Base-by-base conservation (phyloP, 495 filamentous ascomycete species). In the Trichoderma erinaceum region DNA sequence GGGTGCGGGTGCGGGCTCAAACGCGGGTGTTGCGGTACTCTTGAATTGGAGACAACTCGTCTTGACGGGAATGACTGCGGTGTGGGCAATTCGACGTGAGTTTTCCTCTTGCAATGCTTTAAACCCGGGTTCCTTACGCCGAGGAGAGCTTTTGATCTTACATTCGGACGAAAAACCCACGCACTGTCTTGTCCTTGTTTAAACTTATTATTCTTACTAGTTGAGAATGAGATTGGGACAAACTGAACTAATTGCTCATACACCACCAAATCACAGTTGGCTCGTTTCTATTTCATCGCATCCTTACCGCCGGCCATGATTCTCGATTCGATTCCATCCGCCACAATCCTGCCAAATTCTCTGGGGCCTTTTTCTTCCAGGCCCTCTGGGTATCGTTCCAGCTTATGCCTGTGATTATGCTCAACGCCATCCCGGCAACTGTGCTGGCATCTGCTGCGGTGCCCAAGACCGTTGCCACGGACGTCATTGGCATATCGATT, bases 21-120 rank as follows among this genome's bases (percentile, higher is more conserved):
- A 71, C 7, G 70, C 75, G 2, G 73, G 71, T 29, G 78, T 72
- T 7, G 70, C 75, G 2, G 73, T 71, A 27, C 78, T 72, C 0
- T 79, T 87, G 67, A 86, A 87, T 69, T 89, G 87, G 84, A 79
- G 88, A 63, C 87, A 90, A 72, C 77, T 86, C 13, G 82, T 82
- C 29, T 64, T 89, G 68, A 87, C 81, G 69, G 82, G 78, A 0
- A 81, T 83, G 2, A 86, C 86, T 0, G 72, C 77, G 3, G 68
- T 88, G 18, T 90, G 86, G 87, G 85, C 86, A 27, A 79, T 78
- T 7, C 73, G 88, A 72, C 71, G 86, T 86, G 74, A 70, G 81
- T 78, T 3, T 15, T 66, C 1, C 29, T 4, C 16, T 66, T 23
- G 27, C 56, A 10, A 18, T 18, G 10, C 27, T 16, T 61, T 27